A percentile compares a stretch with the other conserved stretches of the same genome.
Conservation (phyloP, 257 asterid genomes). For the Ilex asprella region DNA sequence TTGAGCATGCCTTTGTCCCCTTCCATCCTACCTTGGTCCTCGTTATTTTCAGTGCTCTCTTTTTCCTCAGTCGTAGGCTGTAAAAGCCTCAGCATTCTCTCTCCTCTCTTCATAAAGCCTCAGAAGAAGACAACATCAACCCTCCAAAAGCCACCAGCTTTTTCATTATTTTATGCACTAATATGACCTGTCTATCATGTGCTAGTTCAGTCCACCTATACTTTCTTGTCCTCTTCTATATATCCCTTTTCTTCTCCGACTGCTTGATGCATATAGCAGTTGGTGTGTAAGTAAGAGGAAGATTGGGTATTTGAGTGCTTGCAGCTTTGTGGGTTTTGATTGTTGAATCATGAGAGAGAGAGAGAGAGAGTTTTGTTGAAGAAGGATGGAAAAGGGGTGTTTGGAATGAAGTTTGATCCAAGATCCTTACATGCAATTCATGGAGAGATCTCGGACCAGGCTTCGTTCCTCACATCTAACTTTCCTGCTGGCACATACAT, state of each 20-base stretch:
- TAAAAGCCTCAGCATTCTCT: background rate
- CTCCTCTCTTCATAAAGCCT: background rate
- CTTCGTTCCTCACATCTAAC: constrained; percentile 66
- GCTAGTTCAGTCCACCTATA: constrained; percentile 1
- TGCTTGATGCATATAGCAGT: constrained; percentile 18
- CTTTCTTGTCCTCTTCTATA: constrained; percentile 17
- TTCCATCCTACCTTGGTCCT: too few species aligned
- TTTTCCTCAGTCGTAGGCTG: too few species aligned
- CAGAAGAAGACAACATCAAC: background rate
- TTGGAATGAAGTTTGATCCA: constrained; percentile 81
- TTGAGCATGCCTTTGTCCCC: too few species aligned
- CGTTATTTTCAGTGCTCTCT: too few species aligned
- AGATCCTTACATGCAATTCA: constrained; percentile 15
- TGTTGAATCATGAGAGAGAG: background rate
- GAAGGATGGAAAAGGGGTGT: constrained; percentile 41
- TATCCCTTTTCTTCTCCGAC: constrained; percentile 14
- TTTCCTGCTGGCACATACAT: constrained; percentile 10
- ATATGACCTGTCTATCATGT: constrained; percentile 44
- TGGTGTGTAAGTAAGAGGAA: background rate
- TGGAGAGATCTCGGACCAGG: constrained; percentile 81
- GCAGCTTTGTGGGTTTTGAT: constrained; percentile 35
- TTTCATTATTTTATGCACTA: background rate
- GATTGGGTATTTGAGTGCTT: constrained; percentile 28
- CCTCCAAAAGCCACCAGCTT: background rate
- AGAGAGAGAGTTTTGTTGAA: constrained; percentile 7